Conservation (phyloP, 2,329 filamentous ascomycete species). For the Penicillium sp. region DNA sequence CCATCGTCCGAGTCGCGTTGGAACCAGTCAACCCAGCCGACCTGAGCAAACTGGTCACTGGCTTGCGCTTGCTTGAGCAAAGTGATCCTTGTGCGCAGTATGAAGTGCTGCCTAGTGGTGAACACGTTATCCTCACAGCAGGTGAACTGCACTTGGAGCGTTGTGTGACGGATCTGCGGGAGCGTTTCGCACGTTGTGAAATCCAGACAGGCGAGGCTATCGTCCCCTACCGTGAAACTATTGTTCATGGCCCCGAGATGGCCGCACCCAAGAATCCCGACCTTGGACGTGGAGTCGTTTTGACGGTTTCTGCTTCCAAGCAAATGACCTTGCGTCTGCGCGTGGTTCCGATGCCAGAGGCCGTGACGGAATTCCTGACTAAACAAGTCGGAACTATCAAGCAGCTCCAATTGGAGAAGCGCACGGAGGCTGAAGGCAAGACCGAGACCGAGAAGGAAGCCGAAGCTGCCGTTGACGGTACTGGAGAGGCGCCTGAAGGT, state of each 20-base stretch:
- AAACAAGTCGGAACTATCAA: conserved; percentile 80
- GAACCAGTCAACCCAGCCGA: conserved; percentile 89
- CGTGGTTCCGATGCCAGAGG: conserved; percentile 72
- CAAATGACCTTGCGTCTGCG: conserved; percentile 75
- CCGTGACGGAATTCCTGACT: conserved; percentile 79
- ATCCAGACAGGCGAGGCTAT: conserved; percentile 93
- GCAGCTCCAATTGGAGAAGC: conserved; percentile 69
- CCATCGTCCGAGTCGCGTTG: conserved; percentile 93
- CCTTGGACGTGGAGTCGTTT: conserved; percentile 75
- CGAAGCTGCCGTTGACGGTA: conserved; percentile 51
- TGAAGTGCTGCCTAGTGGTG: conserved; percentile 85
- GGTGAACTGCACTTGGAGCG: conserved; percentile 92
- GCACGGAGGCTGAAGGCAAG: conserved; percentile 48
- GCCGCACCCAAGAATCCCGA: conserved; percentile 80
- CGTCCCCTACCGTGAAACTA: conserved; percentile 92
- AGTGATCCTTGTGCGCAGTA: conserved; percentile 96
- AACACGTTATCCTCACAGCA: conserved; percentile 91
- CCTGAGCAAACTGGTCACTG: conserved; percentile 90
- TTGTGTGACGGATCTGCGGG: conserved; percentile 87
- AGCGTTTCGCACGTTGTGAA: conserved; percentile 89
- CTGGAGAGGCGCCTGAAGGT: conserved; percentile 56
- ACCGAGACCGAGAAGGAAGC: conserved; percentile 40
- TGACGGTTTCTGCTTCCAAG: conserved; percentile 76
- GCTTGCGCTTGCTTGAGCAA: conserved; percentile 81
- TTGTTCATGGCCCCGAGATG: conserved; percentile 87